phyloP scores from a whole-genome alignment of 176 grass and related monocot genomes.

The Lolium perenne region DNA sequence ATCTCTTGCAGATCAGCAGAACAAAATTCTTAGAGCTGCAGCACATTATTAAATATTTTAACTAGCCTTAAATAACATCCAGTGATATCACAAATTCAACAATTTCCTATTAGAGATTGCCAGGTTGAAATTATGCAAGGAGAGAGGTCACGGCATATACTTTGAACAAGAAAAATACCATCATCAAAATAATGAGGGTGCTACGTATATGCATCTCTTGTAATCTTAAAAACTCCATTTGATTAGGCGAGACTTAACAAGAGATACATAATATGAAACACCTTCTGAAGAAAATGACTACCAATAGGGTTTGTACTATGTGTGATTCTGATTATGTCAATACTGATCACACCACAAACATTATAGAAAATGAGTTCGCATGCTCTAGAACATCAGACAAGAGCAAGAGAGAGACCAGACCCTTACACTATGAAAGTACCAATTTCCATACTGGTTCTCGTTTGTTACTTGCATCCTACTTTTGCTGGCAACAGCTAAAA shows the following conservation, averaged over 20 bases:
- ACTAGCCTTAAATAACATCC: background rate
- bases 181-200: background rate
- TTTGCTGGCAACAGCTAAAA: background rate
- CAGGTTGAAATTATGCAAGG: background rate
- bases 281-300: background rate
- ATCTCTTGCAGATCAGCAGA: background rate
- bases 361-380: background rate
- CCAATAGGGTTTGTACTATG: background rate
- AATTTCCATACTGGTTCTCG: background rate
- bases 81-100: background rate
- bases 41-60: background rate
- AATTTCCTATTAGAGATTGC: background rate
- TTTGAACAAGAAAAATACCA: background rate
- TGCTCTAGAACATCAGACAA: background rate
- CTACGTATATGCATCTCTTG: too few species aligned
- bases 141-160: background rate
- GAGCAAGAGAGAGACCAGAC: background rate
- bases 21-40: conserved; percentile 3
- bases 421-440: background rate
- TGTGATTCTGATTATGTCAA: background rate
- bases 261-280: background rate
- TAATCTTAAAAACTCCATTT: background rate
- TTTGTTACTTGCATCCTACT: background rate
- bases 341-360: background rate
- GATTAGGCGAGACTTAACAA: background rate